A percentile compares a stretch with the other conserved stretches of the same genome.
These are phyloP conservation scores for Penicillium sp. DNA, from an alignment of 2,329 filamentous ascomycete species.

Conservation along the genomic window DNA sequence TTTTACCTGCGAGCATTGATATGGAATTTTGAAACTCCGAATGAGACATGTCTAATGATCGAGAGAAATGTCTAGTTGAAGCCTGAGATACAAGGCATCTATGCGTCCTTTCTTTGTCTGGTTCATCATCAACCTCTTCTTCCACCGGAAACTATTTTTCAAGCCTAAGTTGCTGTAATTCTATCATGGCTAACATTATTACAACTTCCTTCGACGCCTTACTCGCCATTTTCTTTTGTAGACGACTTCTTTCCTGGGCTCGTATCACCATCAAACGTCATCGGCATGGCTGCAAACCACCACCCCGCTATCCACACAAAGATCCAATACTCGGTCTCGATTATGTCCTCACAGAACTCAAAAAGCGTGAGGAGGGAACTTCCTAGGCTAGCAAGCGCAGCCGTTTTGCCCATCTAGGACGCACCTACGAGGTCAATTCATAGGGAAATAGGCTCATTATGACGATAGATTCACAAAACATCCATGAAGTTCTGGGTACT, in stretches of 20 bases:
- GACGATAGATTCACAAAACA: slow-evolving; percentile 6
- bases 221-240: background rate
- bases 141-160: too few relatives aligned
- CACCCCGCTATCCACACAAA: slow-evolving; percentile 4
- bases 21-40: too few relatives aligned
- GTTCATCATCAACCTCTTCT: too few relatives aligned
- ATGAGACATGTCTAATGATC: too few relatives aligned
- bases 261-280: background rate
- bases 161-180: too few relatives aligned
- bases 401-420: slow-evolving; percentile 1
- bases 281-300: slow-evolving; percentile 1
- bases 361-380: background rate
- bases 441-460: background rate
- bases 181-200: too few relatives aligned
- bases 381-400: background rate
- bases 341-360: slow-evolving; percentile 1
- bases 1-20: too few relatives aligned
- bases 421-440: slow-evolving; percentile 9
- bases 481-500: slow-evolving; percentile 2
- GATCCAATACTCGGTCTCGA: slow-evolving; percentile 7
- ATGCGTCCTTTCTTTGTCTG: too few relatives aligned
- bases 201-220: too few relatives aligned
- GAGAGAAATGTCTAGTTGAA: too few relatives aligned
- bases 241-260: background rate
- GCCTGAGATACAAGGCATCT: too few relatives aligned